A percentile compares a stretch with the other conserved stretches of the same genome.
Conservation (phyloP, 2,329 filamentous ascomycete genomes). For the Neopestalotiopsis clavispora region DNA sequence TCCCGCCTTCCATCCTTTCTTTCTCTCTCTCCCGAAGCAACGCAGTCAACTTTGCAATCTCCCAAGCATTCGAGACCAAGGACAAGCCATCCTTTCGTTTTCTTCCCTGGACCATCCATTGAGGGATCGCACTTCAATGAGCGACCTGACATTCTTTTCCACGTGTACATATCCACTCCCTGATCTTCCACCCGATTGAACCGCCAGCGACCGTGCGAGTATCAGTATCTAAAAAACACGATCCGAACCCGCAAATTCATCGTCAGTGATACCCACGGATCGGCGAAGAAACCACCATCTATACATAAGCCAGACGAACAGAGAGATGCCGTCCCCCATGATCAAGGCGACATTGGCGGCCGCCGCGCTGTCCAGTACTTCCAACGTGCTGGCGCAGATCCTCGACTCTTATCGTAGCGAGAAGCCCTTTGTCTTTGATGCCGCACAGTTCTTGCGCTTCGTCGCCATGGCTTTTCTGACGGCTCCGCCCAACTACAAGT, state of each 20-base stretch:
- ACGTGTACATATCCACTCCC: background rate
- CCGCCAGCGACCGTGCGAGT: background rate
- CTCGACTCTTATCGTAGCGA: constrained; percentile 53
- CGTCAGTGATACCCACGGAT: background rate
- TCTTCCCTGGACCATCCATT: background rate
- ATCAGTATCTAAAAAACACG: background rate
- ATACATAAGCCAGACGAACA: background rate
- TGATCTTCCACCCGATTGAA: constrained; percentile 13
- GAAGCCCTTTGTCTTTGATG: constrained; percentile 50
- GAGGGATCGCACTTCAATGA: background rate
- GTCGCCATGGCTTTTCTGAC: constrained; percentile 56
- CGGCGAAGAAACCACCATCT: background rate
- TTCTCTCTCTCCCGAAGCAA: background rate
- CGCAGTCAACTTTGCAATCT: background rate
- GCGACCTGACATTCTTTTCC: background rate
- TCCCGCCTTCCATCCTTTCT: background rate
- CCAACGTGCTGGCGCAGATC: constrained; percentile 60
- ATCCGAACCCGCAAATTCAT: background rate
- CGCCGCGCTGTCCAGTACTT: constrained; percentile 53
- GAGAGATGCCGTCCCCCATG: constrained; percentile 54
- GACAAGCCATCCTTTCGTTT: background rate
- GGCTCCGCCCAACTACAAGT: constrained; percentile 61
- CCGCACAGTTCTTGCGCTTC: constrained; percentile 56
- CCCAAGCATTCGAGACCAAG: background rate
- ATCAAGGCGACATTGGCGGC: constrained; percentile 59